Base-by-base conservation (phyloP, 169 alveolate species). In the Blepharisma undulans region DNA sequence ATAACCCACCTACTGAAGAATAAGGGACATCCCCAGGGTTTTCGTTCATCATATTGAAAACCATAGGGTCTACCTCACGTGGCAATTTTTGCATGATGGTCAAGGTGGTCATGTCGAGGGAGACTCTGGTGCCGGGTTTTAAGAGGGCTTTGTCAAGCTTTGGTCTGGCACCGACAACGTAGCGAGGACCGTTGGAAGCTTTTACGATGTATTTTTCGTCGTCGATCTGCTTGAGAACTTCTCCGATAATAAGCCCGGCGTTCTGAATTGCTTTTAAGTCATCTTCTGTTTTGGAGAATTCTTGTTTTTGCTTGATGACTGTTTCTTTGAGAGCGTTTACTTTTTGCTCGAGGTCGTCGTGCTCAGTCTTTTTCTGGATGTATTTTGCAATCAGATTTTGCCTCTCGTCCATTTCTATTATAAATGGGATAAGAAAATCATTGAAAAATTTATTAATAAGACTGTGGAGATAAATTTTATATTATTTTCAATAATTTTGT, bases 221-320 rank as follows among this genome's bases (percentile, higher is more conserved):
- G 93, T 97, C 99, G 72, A 98, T 97, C 90, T 98, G 97, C 88
- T 98, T 97, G 77, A 99, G 94, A 76, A 99, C 99, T 93, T 99
- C 99, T 82, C 99, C 99, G 77, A 99, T 98, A 60, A 99, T 97
- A 94, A 99, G 99, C 18, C 99, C 99, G 72, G 99, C 99, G 91
- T 99, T 97, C 93, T 99, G 99, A 66, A 99, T 94, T 71, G 99
- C 99, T 95, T 98, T 98, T 82, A 99, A 93, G 84, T 98, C 98
- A 76, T 99, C 99, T 92, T 99, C 99, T 14, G 99, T 97, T 92
- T 98, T 98, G 87, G 98, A 99, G 92, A 95, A 98, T 59, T 96
- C 96, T 82, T 92, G 90, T 25, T 87, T 91, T 85, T 89, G 88
- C 22, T 92, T 93, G 16, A 76, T 79, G 4, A 88, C 48, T 34